Evolutionary conservation across 108 stramenopile species (phyloP).

Genomic region (Schizochytrium sp.): DNA sequence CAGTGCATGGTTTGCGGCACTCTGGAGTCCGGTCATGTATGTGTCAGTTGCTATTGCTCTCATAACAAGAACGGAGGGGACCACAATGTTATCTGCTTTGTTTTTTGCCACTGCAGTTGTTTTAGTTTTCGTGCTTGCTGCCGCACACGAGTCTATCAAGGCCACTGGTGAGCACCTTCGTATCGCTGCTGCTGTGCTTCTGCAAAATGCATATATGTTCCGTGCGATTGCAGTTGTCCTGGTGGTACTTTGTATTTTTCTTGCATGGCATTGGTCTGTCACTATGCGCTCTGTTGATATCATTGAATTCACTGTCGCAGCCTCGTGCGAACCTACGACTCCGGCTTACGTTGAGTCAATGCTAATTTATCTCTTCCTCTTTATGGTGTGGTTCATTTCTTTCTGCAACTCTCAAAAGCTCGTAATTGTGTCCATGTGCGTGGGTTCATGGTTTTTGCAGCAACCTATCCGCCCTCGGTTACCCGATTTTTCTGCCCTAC

Average conservation of each 20-base stretch:
- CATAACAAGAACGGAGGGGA: neutral
- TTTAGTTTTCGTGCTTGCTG: neutral
- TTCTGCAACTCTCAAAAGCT: neutral
- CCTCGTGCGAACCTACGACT: neutral
- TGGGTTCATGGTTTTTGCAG: constrained; percentile 31
- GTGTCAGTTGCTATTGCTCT: neutral
- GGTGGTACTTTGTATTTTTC: neutral
- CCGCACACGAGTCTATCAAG: neutral
- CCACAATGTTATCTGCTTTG: neutral
- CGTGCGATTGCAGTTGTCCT: neutral
- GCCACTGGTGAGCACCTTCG: neutral
- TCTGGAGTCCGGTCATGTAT: neutral
- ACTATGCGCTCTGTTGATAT: neutral
- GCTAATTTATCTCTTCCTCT: neutral
- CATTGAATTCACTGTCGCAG: neutral
- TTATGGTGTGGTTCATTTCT: constrained; percentile 24
- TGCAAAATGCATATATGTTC: neutral
- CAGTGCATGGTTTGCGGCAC: neutral
- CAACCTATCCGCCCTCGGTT: neutral
- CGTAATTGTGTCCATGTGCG: neutral
- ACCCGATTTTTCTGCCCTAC: neutral
- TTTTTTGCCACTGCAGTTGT: neutral
- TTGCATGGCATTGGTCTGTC: constrained; percentile 18
- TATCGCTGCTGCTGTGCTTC: neutral
- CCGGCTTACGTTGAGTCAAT: neutral